Base-by-base conservation (phyloP, 306 rosid species). In the Delonix regia region DNA sequence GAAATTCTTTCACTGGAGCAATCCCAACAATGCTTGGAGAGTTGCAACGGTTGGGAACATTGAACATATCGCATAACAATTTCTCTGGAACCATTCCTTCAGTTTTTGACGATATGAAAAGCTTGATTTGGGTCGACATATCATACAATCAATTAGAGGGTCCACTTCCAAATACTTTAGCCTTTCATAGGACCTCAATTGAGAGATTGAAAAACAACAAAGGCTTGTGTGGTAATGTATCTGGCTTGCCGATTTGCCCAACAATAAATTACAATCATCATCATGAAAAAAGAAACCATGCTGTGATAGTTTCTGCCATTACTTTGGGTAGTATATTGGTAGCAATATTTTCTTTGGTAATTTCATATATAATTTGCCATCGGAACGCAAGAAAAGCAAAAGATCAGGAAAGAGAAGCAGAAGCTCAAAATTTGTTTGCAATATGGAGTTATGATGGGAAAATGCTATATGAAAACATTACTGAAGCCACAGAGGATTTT, bases 1-100 rank as follows among this genome's bases (percentile, higher is more conserved):
- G 57, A 6, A 84, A 80, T 16, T 12, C 9, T 6, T 69, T 80
- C 14, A 42, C 1, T 2, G 44, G 65, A 5, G 42, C 48, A 33
- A 70, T 84, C 15, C 84, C 87, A 9, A n/a, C 75, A 63, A 45
- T 42, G 39, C 72, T 80, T 33, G 84, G 87, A 4, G 16, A 38
- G 15, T 48, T 80, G 30, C 52, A 28, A 28, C 36, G 18, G 24
- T 56, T 84, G 19, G 77, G 56, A 30, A 9, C 4, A 5, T 66
- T 84, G 57, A 84, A 84, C 41, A 60, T 84, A 18, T 84, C 87
- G 14, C 75, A 80, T 60, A 84, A 84, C 15, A 21, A 34, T 28
- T 69, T 83, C 42, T 69, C 71, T 15, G 79, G 78, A 24, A 75
- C 66, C 0, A 62, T 83, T 30, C 87, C 87, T 14, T 41, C 71